Conservation (phyloP, 1,139 yeast species). For the Lodderomyces margitis region DNA sequence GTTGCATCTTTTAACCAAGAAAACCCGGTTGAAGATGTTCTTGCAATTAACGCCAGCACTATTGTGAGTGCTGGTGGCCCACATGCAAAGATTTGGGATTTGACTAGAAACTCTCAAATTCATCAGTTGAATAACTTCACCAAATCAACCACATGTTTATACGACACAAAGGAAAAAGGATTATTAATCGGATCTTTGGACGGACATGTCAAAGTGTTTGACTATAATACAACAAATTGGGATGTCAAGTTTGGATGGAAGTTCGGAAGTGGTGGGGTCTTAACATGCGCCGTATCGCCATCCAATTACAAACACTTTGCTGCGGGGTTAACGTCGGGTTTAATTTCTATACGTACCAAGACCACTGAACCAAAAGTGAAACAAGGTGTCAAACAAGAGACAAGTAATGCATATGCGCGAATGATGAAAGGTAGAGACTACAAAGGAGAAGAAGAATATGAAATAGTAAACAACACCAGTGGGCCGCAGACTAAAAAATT, state of each 20-base stretch:
- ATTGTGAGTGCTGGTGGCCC: constrained; percentile 87
- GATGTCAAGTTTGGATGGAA: constrained; percentile 97
- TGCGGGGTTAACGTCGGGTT: constrained; percentile 90
- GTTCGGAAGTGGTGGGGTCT: constrained; percentile 82
- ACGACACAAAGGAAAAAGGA: constrained; percentile 69
- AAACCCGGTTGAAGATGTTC: constrained; percentile 80
- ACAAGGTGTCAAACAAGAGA: constrained; percentile 48
- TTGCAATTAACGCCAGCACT: constrained; percentile 77
- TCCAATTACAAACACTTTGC: constrained; percentile 75
- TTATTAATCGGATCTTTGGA: constrained; percentile 90
- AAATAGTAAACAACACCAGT: constrained; percentile 38
- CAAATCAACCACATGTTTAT: constrained; percentile 85
- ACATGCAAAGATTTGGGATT: constrained; percentile 86
- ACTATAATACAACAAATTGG: constrained; percentile 71
- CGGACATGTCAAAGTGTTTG: constrained; percentile 96
- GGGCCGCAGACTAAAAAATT: constrained; percentile 56
- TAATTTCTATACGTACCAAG: constrained; percentile 83
- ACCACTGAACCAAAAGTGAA: constrained; percentile 61
- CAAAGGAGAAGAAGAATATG: constrained; percentile 81
- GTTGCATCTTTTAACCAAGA: constrained; percentile 39
- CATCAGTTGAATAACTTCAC: constrained; percentile 77
- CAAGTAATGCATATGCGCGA: constrained; percentile 58
- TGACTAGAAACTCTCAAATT: constrained; percentile 68
- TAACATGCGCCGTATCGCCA: constrained; percentile 89
- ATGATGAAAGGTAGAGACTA: constrained; percentile 92